Conservation (phyloP, 345 rosid species). For the Salix dunnii region DNA sequence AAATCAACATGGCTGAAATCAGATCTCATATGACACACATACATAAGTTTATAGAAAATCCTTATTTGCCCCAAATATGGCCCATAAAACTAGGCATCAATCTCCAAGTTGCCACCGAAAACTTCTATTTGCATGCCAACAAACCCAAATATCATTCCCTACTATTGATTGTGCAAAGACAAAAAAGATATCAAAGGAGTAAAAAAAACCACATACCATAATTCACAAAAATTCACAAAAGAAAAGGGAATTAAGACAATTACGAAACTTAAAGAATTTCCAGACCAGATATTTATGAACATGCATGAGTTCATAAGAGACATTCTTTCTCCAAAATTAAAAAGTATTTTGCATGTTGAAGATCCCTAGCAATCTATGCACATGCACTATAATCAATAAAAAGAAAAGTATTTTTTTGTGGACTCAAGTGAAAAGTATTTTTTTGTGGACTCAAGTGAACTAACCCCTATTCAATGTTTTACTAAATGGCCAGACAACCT, state of each 20-base stretch:
- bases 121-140: not conserved
- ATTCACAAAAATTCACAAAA: not conserved
- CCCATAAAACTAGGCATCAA: not conserved
- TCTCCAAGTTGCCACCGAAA: not conserved
- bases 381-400: not conserved
- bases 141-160: not conserved
- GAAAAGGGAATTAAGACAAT: not conserved
- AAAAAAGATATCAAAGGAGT: not conserved
- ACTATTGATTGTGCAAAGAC: not conserved
- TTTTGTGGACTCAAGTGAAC: too few species aligned
- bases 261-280: not conserved
- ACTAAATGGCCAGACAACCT: constrained; percentile 29
- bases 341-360: not conserved
- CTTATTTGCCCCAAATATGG: too few species aligned
- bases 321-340: not conserved
- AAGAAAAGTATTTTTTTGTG: not conserved
- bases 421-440: too few species aligned
- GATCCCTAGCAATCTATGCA: not conserved
- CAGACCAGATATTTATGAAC: not conserved
- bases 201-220: not conserved
- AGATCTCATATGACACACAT: not conserved
- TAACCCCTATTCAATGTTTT: constrained; percentile 30
- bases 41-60: not conserved
- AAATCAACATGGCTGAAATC: not conserved
- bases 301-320: not conserved